These are phyloP conservation scores for Aschersonia sp. DNA, from an alignment of 2,329 filamentous ascomycete genomes.

Conservation along the genomic window DNA sequence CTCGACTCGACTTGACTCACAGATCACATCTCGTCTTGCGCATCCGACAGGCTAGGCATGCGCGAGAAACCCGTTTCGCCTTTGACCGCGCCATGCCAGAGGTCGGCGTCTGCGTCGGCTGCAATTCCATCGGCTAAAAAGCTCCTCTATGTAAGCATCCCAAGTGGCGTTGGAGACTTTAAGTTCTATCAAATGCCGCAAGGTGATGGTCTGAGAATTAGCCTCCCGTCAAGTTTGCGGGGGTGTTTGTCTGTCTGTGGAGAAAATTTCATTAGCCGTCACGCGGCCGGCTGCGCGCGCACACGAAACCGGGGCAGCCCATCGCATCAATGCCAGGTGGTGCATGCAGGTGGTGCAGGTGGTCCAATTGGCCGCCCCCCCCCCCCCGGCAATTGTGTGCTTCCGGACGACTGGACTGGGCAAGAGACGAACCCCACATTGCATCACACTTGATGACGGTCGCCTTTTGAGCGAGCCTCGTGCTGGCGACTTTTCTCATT, in stretches of 20 bases:
- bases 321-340: too few species aligned
- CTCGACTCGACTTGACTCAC: slow-evolving; percentile 8
- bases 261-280: slow-evolving; percentile 4
- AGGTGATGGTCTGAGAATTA: neutral
- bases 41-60: slow-evolving; percentile 16
- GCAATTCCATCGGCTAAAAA: slow-evolving; percentile 5
- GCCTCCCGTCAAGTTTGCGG: slow-evolving; percentile 1
- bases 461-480: neutral
- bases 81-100: slow-evolving; percentile 6
- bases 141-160: neutral
- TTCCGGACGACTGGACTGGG: neutral
- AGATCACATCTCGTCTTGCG: slow-evolving; percentile 18
- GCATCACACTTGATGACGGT: neutral
- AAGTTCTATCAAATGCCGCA: slow-evolving; percentile 5
- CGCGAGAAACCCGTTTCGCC: slow-evolving; percentile 16
- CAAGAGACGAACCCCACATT: neutral
- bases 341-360: too few species aligned
- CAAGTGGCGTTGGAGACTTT: slow-evolving; percentile 3
- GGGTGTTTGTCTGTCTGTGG: slow-evolving; percentile 1
- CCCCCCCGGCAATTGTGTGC: too few species aligned
- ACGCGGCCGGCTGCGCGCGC: neutral
- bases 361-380: neutral
- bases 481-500: neutral
- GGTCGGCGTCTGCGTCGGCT: slow-evolving; percentile 7
- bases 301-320: neutral